Conservation (phyloP, 805 yeast genomes). For the Allodekkera sacchari region DNA sequence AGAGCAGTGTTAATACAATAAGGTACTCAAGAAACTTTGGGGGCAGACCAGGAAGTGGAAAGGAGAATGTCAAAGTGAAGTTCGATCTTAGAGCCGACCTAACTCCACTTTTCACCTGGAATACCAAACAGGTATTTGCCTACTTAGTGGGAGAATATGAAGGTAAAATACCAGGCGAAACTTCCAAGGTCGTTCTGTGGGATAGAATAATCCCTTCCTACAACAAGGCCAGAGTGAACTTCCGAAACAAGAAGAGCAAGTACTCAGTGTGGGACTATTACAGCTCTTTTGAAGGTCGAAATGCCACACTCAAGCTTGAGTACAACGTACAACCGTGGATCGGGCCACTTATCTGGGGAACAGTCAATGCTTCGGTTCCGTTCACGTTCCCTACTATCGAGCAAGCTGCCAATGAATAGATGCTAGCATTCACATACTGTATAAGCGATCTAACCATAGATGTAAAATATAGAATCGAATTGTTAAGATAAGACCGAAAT, state of each 20-base stretch:
- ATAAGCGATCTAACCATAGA: no score
- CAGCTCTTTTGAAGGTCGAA: conserved; percentile 48
- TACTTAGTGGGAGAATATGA: conserved; percentile 74
- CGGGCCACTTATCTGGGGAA: conserved; percentile 72
- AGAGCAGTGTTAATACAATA: conserved; percentile 15
- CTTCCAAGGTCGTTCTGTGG: conserved; percentile 73
- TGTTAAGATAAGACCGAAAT: no score
- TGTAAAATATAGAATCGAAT: no score
- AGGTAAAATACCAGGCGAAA: conserved; percentile 15
- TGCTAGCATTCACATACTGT: no score
- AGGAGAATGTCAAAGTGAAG: conserved; percentile 62
- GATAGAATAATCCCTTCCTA: conserved; percentile 63
- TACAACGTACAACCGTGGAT: conserved; percentile 93
- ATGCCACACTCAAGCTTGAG: conserved; percentile 62
- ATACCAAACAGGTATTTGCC: conserved; percentile 91
- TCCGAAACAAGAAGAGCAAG: conserved; percentile 52
- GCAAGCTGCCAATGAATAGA: no score
- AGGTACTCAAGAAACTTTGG: conserved; percentile 37
- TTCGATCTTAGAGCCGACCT: conserved; percentile 76
- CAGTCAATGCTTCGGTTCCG: conserved; percentile 25
- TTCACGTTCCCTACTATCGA: conserved; percentile 20
- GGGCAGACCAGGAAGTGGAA: conserved; percentile 53
- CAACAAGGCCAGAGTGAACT: conserved; percentile 48
- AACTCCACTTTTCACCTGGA: conserved; percentile 84
- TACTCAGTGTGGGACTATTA: conserved; percentile 86